A percentile compares a stretch with the other conserved stretches of the same genome.
Evolutionary conservation across 345 rosid genomes (phyloP).

Genomic region (Limnanthes douglasii): DNA sequence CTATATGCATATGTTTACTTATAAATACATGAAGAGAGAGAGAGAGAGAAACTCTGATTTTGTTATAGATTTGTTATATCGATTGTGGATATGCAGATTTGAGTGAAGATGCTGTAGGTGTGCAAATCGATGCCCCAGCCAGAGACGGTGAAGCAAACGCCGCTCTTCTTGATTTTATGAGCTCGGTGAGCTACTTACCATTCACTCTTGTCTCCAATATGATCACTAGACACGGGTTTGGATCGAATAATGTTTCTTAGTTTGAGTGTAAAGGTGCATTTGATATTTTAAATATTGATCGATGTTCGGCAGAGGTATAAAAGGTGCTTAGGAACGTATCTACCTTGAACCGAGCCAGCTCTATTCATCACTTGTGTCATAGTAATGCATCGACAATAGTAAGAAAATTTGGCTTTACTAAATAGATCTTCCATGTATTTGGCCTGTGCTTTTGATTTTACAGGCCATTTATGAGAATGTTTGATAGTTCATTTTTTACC

Average conservation of each 20-base stretch:
- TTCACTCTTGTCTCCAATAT: not conserved
- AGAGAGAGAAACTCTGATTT: not conserved
- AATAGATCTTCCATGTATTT: no score
- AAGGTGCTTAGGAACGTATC: not conserved
- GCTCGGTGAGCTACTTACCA: slow-evolving; percentile 36
- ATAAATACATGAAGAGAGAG: no score
- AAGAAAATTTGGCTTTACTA: no score
- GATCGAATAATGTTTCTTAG: slow-evolving; percentile 1
- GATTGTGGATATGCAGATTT: slow-evolving; percentile 26
- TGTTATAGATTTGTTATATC: not conserved
- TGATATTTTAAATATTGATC: not conserved
- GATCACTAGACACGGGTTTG: no score
- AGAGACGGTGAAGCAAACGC: slow-evolving; percentile 93
- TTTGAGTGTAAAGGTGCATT: not conserved
- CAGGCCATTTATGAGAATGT: no score
- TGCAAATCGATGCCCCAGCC: slow-evolving; percentile 89
- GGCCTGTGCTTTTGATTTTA: no score
- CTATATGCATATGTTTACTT: not conserved
- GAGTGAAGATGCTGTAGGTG: slow-evolving; percentile 70
- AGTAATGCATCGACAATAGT: no score
- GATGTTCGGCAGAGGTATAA: not conserved
- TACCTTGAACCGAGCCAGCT: not conserved
- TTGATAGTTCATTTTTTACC: no score
- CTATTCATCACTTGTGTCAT: slow-evolving; percentile 1
- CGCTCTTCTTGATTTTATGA: slow-evolving; percentile 72